Evolutionary conservation across 305 asterid genomes (phyloP), one percentile per base, ranked within the genome.

Genomic region (Fraxinus paxiana): DNA sequence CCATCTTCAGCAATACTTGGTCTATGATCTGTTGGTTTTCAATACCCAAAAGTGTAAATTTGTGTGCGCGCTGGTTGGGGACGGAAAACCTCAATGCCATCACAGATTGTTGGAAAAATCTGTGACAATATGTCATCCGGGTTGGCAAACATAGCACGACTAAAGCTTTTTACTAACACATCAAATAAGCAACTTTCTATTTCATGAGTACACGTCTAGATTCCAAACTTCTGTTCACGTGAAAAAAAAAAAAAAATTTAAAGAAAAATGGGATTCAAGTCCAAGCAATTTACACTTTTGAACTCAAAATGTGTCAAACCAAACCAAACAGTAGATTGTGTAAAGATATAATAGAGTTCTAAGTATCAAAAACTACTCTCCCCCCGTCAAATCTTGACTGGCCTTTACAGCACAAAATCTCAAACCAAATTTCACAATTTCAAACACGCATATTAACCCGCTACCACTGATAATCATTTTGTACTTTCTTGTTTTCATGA

Each of bases 341-440:
- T 56, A 18, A 56, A 56, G 9, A 56, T 56, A 56, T 7, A 54
- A 18, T 6, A 6, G 30, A 6, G 30, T 54, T 17, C 3, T 2
- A 15, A 54, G 65, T 54, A 54, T 18, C 65, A 17, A 20, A 59
- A 59, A 1, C 69, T 59, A 59, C 69, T 20, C 28, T 18, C 28
- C 7, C 69, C 69, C 69, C 2, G 28, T 59, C 26, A 51, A 48
- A 51, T 51, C 61, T 51, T n/a, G 61, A 51, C 61, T 51, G 20
- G 61, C 8, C 61, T 72, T 72, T 17, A 34, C 22, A 71, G 43
- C 30, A 18, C 46, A 73, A 73, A 9, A 43, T 37, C 31, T 10
- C 77, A 37, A 74, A 22, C 3, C 77, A 38, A 74, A 73, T 73
- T 73, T 73, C 56, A 38, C 59, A 9, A 24, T 74, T 73, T 17